Percentiles rank a stretch among this genome's conserved stretches.
Evolutionary conservation across 139 green algal species (phyloP).

Genomic region (Haematococcus sp.): DNA sequence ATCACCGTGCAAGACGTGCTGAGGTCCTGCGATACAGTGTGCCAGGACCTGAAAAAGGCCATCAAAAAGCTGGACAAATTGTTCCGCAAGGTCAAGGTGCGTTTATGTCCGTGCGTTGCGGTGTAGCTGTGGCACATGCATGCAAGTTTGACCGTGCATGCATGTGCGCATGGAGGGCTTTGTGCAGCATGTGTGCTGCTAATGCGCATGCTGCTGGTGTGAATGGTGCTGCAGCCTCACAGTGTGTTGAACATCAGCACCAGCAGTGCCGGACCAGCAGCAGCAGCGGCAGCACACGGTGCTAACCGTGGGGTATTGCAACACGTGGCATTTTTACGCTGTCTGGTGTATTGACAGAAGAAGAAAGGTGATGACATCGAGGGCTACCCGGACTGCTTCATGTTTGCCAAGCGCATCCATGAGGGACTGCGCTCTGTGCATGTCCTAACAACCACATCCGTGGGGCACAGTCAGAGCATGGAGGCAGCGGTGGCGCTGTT

Average conservation of each 20-base stretch:
- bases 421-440: conserved; percentile 42
- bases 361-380: conserved; percentile 47
- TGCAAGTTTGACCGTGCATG: neutral
- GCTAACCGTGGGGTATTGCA: too few species aligned
- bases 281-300: too few species aligned
- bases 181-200: neutral
- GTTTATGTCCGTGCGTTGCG: neutral
- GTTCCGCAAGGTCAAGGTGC: conserved; percentile 30
- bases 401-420: conserved; percentile 31
- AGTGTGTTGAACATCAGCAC: too few species aligned
- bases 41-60: conserved; percentile 39
- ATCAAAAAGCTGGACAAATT: conserved; percentile 62
- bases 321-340: too few species aligned
- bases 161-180: too few species aligned
- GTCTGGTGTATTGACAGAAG: too few species aligned
- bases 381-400: conserved; percentile 40
- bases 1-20: conserved; percentile 48
- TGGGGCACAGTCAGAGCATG: conserved; percentile 26
- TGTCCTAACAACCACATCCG: conserved; percentile 37
- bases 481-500: conserved; percentile 40
- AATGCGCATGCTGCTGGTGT: too few species aligned
- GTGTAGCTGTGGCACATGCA: neutral
- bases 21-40: conserved; percentile 35
- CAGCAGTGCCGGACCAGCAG: too few species aligned
- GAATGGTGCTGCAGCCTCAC: too few species aligned